Evolutionary conservation across 805 yeast genomes (phyloP).

Genomic region (Suhomyces pyralidae): DNA sequence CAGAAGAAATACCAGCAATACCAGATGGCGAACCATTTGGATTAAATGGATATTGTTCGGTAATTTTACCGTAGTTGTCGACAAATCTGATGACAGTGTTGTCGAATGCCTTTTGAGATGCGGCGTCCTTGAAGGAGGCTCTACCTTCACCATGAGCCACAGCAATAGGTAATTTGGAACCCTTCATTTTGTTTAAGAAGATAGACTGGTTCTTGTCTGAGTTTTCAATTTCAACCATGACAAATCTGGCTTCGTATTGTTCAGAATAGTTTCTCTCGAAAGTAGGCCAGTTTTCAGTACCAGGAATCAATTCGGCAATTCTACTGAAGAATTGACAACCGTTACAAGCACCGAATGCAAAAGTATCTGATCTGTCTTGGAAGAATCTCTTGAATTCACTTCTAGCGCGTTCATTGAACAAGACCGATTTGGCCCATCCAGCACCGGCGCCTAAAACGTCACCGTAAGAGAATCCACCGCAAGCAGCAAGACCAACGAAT

Average conservation of each 20-base stretch:
- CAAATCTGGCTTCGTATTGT: conserved; percentile 94
- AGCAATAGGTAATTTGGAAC: conserved; percentile 92
- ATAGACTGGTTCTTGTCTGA: conserved; percentile 53
- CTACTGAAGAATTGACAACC: conserved; percentile 96
- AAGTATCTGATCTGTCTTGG: conserved; percentile 83
- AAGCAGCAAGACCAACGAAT: conserved; percentile 93
- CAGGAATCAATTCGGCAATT: conserved; percentile 84
- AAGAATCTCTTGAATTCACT: conserved; percentile 76
- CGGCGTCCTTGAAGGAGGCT: conserved; percentile 60
- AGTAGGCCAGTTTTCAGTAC: conserved; percentile 92
- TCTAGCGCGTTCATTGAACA: conserved; percentile 76
- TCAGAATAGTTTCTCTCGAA: conserved; percentile 89
- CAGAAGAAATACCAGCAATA: conserved; percentile 86
- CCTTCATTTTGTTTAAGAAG: conserved; percentile 86
- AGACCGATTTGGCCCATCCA: conserved; percentile 97
- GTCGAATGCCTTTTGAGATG: conserved; percentile 46
- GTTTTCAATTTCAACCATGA: conserved; percentile 72
- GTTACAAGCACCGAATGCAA: conserved; percentile 97
- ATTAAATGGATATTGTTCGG: conserved; percentile 86
- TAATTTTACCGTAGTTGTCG: conserved; percentile 84
- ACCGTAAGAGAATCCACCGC: conserved; percentile 99
- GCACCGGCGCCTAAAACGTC: conserved; percentile 98
- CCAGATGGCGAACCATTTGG: conserved; percentile 96
- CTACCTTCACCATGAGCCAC: conserved; percentile 99
- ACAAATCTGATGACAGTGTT: conserved; percentile 70